A percentile compares a stretch with the other conserved stretches of the same genome.
These are phyloP conservation scores for Babesia gibsoni DNA, from an alignment of 169 alveolate genomes.

Conservation along the genomic window DNA sequence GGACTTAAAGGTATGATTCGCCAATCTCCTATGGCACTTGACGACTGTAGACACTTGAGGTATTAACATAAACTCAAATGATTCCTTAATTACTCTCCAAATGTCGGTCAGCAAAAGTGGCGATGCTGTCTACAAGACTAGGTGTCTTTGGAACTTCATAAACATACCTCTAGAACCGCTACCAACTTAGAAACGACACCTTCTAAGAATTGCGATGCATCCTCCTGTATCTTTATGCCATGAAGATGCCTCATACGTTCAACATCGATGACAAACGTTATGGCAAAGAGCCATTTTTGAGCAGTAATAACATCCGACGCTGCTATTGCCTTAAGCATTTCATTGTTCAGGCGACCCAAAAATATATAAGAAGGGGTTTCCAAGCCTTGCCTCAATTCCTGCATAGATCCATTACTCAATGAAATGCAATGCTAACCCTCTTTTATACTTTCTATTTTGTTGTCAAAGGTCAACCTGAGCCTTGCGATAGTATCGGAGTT, in stretches of 20 bases:
- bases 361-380: slow-evolving; percentile 29
- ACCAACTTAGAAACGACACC: slow-evolving; percentile 18
- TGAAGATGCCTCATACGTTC: background rate
- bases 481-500: slow-evolving; percentile 16
- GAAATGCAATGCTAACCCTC: background rate
- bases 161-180: slow-evolving; percentile 12
- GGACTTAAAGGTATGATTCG: slow-evolving; percentile 20
- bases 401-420: background rate
- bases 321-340: slow-evolving; percentile 13
- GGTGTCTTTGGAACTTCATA: background rate
- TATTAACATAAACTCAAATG: background rate
- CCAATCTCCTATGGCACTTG: slow-evolving; percentile 27
- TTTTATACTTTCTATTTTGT: slow-evolving; percentile 15
- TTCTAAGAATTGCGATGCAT: slow-evolving; percentile 27
- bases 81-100: slow-evolving; percentile 5
- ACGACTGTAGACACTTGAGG: slow-evolving; percentile 21
- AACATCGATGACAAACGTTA: slow-evolving; percentile 18
- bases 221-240: slow-evolving; percentile 4
- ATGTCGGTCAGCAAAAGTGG: background rate
- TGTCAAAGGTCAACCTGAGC: slow-evolving; percentile 15
- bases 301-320: slow-evolving; percentile 11
- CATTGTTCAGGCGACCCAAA: slow-evolving; percentile 21
- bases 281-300: slow-evolving; percentile 20
- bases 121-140: background rate
- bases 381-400: slow-evolving; percentile 10